Conservation (phyloP, 306 rosid genomes). For the Inga leiocalycina region DNA sequence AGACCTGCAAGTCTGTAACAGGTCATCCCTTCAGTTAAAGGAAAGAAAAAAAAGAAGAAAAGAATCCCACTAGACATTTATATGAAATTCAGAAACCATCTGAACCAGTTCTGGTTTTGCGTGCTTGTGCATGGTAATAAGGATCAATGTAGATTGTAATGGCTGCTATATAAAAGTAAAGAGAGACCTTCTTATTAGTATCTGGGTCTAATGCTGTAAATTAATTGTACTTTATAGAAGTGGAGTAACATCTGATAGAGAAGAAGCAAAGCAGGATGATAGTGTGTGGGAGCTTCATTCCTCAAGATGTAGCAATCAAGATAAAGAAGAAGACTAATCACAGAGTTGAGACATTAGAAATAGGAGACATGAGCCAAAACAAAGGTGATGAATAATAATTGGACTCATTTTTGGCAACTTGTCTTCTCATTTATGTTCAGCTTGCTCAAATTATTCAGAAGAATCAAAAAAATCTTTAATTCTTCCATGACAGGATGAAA, state of each 20-base stretch:
- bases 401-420: neutral
- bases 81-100: neutral
- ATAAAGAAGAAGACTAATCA: conserved; percentile 47
- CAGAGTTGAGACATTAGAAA: conserved; percentile 55
- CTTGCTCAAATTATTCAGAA: neutral
- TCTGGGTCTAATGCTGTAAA: neutral
- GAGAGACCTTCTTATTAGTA: conserved; percentile 44
- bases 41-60: too few species aligned
- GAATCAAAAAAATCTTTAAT: too few species aligned
- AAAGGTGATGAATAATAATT: conserved; percentile 17
- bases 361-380: conserved; percentile 39
- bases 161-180: conserved; percentile 56
- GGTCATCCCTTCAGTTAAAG: too few species aligned
- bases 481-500: neutral
- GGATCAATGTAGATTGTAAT: conserved; percentile 53
- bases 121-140: conserved; percentile 54
- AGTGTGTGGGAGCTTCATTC: conserved; percentile 46
- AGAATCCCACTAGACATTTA: too few species aligned
- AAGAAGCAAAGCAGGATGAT: conserved; percentile 43
- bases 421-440: neutral
- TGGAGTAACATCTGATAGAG: conserved; percentile 54
- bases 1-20: too few species aligned
- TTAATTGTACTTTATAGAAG: conserved; percentile 29
- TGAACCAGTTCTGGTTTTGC: conserved; percentile 8
- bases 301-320: conserved; percentile 58